These are phyloP conservation scores for Xylaria intraflava DNA, from an alignment of 495 filamentous ascomycete genomes.

Conservation along the genomic window DNA sequence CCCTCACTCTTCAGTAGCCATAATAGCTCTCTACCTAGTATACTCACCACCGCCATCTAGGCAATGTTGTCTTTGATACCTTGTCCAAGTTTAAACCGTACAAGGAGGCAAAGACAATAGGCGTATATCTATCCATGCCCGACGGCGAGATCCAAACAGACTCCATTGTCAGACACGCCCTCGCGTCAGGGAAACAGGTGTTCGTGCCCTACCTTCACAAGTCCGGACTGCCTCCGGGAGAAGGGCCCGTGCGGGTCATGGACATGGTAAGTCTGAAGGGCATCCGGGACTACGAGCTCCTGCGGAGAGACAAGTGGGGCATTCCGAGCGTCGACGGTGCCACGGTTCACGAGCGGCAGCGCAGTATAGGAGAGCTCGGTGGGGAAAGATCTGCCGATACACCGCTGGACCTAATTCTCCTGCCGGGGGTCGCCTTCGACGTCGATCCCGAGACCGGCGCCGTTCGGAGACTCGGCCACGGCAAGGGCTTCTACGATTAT, in stretches of 20 bases:
- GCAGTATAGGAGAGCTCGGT: slow-evolving; percentile 57
- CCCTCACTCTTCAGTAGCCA: slow-evolving; percentile 6
- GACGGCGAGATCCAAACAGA: slow-evolving; percentile 74
- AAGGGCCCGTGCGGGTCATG: slow-evolving; percentile 62
- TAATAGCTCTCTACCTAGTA: not conserved
- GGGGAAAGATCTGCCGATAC: slow-evolving; percentile 40
- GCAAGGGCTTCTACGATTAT: slow-evolving; percentile 94
- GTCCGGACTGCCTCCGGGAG: slow-evolving; percentile 35
- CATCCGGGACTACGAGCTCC: slow-evolving; percentile 64
- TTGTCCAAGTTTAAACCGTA: slow-evolving; percentile 54
- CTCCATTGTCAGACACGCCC: slow-evolving; percentile 70
- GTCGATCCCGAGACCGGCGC: slow-evolving; percentile 34
- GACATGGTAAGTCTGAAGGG: slow-evolving; percentile 82
- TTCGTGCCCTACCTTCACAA: slow-evolving; percentile 86
- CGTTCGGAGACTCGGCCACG: slow-evolving; percentile 80
- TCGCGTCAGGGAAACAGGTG: slow-evolving; percentile 69
- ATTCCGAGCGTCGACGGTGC: slow-evolving; percentile 70
- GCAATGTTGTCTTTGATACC: slow-evolving; percentile 48
- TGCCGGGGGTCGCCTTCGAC: slow-evolving; percentile 95
- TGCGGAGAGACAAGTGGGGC: slow-evolving; percentile 79
- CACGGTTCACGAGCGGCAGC: slow-evolving; percentile 55
- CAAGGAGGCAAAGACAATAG: slow-evolving; percentile 61
- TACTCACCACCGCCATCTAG: slow-evolving; percentile 34
- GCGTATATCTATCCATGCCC: slow-evolving; percentile 92
- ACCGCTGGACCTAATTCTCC: slow-evolving; percentile 71